Conservation (phyloP, 345 rosid genomes). For the Rhodamnia rubescens region DNA sequence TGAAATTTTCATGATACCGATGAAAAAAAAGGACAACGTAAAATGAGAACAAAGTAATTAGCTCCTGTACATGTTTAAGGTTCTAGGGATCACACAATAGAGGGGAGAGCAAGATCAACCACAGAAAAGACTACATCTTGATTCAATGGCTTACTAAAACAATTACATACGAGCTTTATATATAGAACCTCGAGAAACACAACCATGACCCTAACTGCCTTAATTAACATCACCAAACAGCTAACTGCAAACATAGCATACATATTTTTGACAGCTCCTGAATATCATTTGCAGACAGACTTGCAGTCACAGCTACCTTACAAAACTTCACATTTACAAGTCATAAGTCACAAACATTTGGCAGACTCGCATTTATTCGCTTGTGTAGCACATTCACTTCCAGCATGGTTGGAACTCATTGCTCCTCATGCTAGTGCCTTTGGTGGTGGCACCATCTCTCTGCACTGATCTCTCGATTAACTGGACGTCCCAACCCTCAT, state of each 20-base stretch:
- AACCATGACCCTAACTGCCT: not conserved
- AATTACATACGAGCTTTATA: not conserved
- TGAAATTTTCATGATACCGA: not conserved
- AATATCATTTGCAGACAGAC: not conserved
- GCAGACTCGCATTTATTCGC: not conserved
- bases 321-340: no score
- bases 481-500: conserved; percentile 21
- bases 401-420: conserved; percentile 9
- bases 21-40: not conserved
- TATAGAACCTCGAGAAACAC: not conserved
- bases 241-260: not conserved
- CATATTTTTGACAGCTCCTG: not conserved
- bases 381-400: not conserved
- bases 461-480: conserved; percentile 4
- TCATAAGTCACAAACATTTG: not conserved
- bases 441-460: not conserved
- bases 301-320: not conserved
- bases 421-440: conserved; percentile 1
- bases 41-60: not conserved
- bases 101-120: not conserved
- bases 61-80: not conserved
- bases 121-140: not conserved
- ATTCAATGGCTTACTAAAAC: not conserved
- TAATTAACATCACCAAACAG: not conserved
- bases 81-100: no score